Evolutionary conservation across 2,329 filamentous ascomycete species (phyloP), one percentile per base, ranked within the genome.

Genomic region (Emmonsia crescens): DNA sequence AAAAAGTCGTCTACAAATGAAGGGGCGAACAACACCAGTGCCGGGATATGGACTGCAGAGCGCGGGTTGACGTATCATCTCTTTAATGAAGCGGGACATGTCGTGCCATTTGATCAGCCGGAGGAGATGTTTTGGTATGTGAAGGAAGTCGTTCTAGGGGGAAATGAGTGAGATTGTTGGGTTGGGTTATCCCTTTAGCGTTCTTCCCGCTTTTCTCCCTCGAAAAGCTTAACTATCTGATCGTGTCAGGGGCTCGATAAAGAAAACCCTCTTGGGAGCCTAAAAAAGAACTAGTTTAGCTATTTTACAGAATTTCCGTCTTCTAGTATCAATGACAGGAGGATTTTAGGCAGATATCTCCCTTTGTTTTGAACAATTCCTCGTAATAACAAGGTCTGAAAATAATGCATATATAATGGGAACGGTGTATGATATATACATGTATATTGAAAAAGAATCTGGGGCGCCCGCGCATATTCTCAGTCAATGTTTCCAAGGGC

Each of bases 11-110:
- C n/a, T 36, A 29, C 12, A 12, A 24, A 16, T 33, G 10, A 29
- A 54, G 38, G 19, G 51, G 33, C 3, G 29, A 55, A 40, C 29
- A 36, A 5, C n/a, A 9, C 19, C 44, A 38, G 40, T 21, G n/a
- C 65, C 10, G 73, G 73, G 1, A 66, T 66, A 3, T 74, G 72
- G 72, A 62, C 63, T n/a, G 64, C 65, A 16, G 73, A 74, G 57
- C 68, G 73, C 6, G 72, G 73, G 2, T 65, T 75, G 14, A 71
- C 68, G 6, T 75, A 75, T 67, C 73, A 75, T 68, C 62, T 71
- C 6, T 75, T 75, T 56, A 62, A 66, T 21, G 69, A 66, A 0
- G 73, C 73, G 12, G 73, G 73, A 1, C 74, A 75, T 63, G 70
- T 65, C 60, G 71, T 74, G 1, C 72, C 71, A 62, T 66, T 64